These are phyloP conservation scores for Chloris gayana DNA, from an alignment of 176 grass and related monocot genomes.

Conservation along the genomic window DNA sequence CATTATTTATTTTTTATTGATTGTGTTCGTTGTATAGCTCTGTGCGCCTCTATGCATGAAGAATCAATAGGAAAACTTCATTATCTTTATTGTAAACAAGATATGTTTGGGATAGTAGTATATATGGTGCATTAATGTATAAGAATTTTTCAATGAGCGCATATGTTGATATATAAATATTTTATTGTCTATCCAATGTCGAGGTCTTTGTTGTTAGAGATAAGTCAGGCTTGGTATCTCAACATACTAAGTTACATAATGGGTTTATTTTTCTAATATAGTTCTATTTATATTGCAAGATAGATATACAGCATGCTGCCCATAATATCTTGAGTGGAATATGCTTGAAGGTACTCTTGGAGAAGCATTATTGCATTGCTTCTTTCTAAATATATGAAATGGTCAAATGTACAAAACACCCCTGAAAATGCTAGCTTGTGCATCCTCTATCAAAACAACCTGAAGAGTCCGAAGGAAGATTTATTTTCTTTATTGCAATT, in stretches of 20 bases:
- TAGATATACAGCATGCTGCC: no score
- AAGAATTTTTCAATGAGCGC: not conserved
- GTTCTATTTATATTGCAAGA: not conserved
- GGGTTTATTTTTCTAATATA: not conserved
- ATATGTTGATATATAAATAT: not conserved
- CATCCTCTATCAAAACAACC: no score
- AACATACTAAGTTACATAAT: not conserved
- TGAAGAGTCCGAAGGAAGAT: no score
- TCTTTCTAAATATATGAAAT: not conserved
- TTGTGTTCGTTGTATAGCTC: no score
- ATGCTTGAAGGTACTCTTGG: not conserved
- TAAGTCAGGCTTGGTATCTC: not conserved
- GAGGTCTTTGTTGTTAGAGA: not conserved
- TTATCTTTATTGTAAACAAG: not conserved
- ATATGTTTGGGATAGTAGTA: not conserved
- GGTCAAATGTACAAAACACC: not conserved
- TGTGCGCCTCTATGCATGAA: no score
- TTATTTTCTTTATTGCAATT: no score
- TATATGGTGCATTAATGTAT: no score
- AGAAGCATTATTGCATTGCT: not conserved
- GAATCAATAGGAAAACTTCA: not conserved
- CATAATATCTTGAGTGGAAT: not conserved
- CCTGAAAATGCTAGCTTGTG: no score
- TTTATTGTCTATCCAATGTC: not conserved
- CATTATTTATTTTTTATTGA: no score